phyloP scores from a whole-genome alignment of 345 rosid species.

The Brassica cretica region DNA sequence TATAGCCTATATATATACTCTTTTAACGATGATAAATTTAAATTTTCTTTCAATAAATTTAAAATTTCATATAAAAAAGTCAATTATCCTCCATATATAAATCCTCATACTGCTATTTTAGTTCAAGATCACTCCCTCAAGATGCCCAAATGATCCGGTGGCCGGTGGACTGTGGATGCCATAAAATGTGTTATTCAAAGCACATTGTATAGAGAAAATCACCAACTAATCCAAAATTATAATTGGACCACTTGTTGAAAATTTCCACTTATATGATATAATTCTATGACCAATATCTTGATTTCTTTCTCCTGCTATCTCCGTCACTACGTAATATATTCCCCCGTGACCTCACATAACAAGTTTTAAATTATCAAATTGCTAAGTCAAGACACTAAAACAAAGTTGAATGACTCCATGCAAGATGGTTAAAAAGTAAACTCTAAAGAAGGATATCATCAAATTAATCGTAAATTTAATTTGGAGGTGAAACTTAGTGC shows the following conservation, averaged over 20 bases:
- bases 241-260: slow-evolving; percentile 22
- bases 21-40: no score
- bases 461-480: background rate
- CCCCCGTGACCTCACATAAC: slow-evolving; percentile 13
- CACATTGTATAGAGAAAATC: background rate
- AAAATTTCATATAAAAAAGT: no score
- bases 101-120: background rate
- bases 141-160: background rate
- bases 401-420: background rate
- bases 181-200: background rate
- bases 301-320: slow-evolving; percentile 3
- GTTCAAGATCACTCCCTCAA: background rate
- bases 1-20: no score
- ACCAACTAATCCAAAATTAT: background rate
- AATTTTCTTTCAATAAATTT: no score
- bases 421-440: background rate
- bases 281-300: slow-evolving; percentile 14
- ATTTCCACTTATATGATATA: background rate
- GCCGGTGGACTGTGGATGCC: background rate
- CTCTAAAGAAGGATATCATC: background rate
- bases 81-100: background rate
- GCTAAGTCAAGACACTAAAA: background rate
- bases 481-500: background rate
- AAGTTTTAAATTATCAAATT: background rate
- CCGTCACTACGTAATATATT: slow-evolving; percentile 25